These are phyloP conservation scores for Astrocystis sublimbata DNA, from an alignment of 495 filamentous ascomycete genomes.

Conservation along the genomic window DNA sequence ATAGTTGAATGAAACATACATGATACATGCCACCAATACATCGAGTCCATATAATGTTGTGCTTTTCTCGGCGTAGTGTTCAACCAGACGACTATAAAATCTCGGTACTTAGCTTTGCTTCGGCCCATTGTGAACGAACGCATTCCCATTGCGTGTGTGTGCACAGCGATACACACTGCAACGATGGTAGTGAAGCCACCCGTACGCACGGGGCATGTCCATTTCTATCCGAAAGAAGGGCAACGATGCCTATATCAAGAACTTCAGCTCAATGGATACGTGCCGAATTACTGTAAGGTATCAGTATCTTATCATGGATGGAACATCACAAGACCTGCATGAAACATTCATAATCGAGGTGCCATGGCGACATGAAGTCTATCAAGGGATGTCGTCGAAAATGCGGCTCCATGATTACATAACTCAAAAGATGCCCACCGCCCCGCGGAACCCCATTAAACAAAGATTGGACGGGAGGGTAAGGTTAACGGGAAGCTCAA, in stretches of 20 bases:
- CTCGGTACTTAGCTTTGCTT: too few relatives aligned
- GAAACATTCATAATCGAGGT: not conserved
- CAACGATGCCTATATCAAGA: too few relatives aligned
- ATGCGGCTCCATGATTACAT: constrained; percentile 12
- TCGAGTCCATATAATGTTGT: too few relatives aligned
- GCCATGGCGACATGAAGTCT: not conserved
- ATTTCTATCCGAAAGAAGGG: too few relatives aligned
- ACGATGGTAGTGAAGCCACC: too few relatives aligned
- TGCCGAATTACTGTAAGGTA: too few relatives aligned
- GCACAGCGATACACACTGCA: too few relatives aligned
- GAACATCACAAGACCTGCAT: not conserved
- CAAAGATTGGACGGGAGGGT: constrained; percentile 10
- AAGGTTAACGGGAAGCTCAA: not conserved
- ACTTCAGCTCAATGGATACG: too few relatives aligned
- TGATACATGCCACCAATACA: not conserved
- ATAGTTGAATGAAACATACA: constrained; percentile 13
- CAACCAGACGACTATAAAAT: not conserved
- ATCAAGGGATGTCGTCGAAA: constrained; percentile 12
- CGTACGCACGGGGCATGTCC: too few relatives aligned
- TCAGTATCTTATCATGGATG: not conserved
- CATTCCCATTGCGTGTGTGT: too few relatives aligned
- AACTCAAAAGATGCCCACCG: not conserved
- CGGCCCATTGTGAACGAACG: too few relatives aligned
- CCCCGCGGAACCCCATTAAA: constrained; percentile 14
- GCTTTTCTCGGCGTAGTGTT: not conserved